Base-by-base conservation (phyloP, 2,329 filamentous ascomycete species). In the Aspergillus fijiensis region DNA sequence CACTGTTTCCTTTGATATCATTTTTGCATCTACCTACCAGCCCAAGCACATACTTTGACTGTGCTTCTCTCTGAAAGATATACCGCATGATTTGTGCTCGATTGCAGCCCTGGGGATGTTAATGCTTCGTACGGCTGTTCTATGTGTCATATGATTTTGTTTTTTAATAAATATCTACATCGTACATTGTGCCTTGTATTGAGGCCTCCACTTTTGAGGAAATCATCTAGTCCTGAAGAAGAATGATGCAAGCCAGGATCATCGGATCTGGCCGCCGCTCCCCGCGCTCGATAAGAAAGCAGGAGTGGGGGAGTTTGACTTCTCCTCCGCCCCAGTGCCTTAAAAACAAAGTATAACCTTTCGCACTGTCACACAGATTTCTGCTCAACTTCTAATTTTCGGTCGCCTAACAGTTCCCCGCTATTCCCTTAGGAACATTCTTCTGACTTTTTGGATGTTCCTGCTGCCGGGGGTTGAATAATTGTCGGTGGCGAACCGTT, bases 241-340 rank as follows among this genome's bases (percentile, higher is more conserved):
- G 39, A 16, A 45, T 45, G 39, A 45, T 45, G 39, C 39, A 45
- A 19, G 39, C 39, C 39, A 45, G 39, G 52, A 55, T 55, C 39
- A 29, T 55, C 53, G 53, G 53, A 47, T 31, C 53, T 31, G 53
- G 53, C 53, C 53, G 53, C 53, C 53, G 53, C 21, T 47, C 42
- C 53, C 53, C 53, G 39, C 53, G n/a, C 25, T 47, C 42, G 53
- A 55, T 49, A 55, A 55, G 42, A 23, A 55, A 42, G 53, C 53
- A 55, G 48, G 48, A 48, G 53, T 55, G 53, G 53, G 53, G 48
- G 45, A 31, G 19, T 33, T 23, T 21, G n/a, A 14, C n/a, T 21
- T 47, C 39, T 19, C 39, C 19, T 14, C 53, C 31, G 42, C 27
- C 25, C 27, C 14, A 27, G 42, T 45, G 39, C 39, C 42, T 49